phyloP scores from a whole-genome alignment of 768 basidiomycete genomes.

The Cantharellus cinnabarinus region DNA sequence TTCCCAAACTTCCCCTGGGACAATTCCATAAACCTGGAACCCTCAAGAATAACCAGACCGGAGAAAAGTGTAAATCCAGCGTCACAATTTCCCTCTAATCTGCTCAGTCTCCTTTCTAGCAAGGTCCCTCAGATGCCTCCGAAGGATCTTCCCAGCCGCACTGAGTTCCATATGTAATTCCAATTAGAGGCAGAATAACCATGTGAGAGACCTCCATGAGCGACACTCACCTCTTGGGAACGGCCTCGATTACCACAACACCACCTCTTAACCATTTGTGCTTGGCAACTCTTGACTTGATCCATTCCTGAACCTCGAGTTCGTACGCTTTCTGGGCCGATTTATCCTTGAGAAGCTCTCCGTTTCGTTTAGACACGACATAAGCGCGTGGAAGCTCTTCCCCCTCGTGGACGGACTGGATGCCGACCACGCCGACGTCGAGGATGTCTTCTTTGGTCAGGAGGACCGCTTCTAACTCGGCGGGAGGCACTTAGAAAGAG shows the following conservation, averaged over 20 bases:
- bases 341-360: constrained; percentile 8
- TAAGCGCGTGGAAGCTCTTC: constrained; percentile 34
- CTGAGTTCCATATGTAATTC: no score
- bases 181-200: no score
- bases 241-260: constrained; percentile 31
- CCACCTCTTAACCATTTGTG: constrained; percentile 70
- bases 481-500: constrained; percentile 55
- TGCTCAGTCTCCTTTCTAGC: no score
- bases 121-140: no score
- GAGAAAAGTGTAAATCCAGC: no score
- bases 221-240: constrained; percentile 42
- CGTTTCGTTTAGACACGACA: constrained; percentile 28
- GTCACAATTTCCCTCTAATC: no score
- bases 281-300: constrained; percentile 40
- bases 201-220: no score
- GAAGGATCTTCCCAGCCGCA: no score
- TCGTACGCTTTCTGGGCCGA: constrained; percentile 26
- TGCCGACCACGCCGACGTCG: constrained; percentile 58
- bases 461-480: constrained; percentile 62
- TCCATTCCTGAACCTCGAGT: constrained; percentile 41
- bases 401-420: constrained; percentile 33
- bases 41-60: no score
- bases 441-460: constrained; percentile 43
- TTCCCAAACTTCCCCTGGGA: no score
- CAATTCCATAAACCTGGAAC: no score